Conservation (phyloP, 345 rosid species). For the Eucalyptus caleyi region DNA sequence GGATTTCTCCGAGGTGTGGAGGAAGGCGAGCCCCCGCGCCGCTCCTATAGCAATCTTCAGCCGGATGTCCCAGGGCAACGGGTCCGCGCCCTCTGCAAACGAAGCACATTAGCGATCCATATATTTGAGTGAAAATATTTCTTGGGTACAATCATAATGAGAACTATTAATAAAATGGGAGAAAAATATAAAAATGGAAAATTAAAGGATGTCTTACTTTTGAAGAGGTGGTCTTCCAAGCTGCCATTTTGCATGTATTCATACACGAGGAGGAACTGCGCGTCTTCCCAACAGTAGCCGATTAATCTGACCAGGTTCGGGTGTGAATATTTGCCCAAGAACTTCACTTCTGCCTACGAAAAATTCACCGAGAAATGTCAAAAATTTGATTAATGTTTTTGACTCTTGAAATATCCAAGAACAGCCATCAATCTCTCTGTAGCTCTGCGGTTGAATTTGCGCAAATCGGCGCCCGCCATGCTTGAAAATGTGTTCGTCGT, state of each 20-base stretch:
- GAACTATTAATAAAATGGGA: not conserved
- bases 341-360: conserved; percentile 63
- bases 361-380: not conserved
- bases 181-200: too few relatives aligned
- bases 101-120: not conserved
- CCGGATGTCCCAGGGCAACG: conserved; percentile 50
- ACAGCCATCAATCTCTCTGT: not conserved
- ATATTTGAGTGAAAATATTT: not conserved
- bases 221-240: conserved; percentile 69
- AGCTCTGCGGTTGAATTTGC: not conserved
- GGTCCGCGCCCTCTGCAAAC: conserved; percentile 44
- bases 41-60: conserved; percentile 68
- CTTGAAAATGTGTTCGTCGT: not conserved
- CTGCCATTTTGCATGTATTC: conserved; percentile 70
- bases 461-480: not conserved
- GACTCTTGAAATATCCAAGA: not conserved
- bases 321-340: conserved; percentile 71
- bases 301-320: conserved; percentile 73
- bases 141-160: not conserved
- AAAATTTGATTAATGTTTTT: not conserved
- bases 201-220: conserved; percentile 15
- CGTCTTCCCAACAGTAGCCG: conserved; percentile 81
- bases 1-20: conserved; percentile 70
- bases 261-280: conserved; percentile 58
- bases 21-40: conserved; percentile 60